Base-by-base conservation (phyloP, 2,329 filamentous ascomycete species). In the Sclerotinia borealis region DNA sequence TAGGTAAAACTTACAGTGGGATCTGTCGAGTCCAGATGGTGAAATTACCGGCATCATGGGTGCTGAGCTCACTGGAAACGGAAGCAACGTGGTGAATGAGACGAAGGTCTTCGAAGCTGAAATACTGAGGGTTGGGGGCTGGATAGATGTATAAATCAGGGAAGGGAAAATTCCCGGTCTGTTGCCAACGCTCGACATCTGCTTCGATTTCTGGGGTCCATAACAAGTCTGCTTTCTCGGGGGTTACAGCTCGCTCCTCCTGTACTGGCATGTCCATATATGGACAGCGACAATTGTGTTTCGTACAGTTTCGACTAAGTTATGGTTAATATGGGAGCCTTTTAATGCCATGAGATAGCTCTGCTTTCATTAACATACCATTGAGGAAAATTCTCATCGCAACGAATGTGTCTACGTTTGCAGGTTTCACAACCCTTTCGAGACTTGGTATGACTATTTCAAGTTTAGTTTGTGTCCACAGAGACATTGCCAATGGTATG, bases 351-450 rank as follows among this genome's bases (percentile, higher is more conserved):
- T 7, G n/a, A 31, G 31, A 55, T 17, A 10, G 8, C 39, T 17
- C 22, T 36, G 22, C 50, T 55, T 77, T 37, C 41, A 34, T 8
- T 15, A 22, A 63, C 83, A 72, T 82, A 96, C 92, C 93, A 99
- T 84, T 99, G 95, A 59, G 95, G 95, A 73, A 96, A 97, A 70
- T 87, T 96, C 77, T 99, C 95, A 75, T 99, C 95, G 79, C 95
- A 99, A 72, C 95, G 86, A 75, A 99, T 99, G 78, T 99, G 95
- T 75, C 95, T 87, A 76, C 90, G 89, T 79, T 99, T 99, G 85
- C 95, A 99, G 67, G 92, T 96, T 74, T 96, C 93, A 83, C 95
- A 99, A 68, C 95, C 95, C 80, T 97, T 98, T 75, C 95, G 89
- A 73, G 93, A 98, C 82, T 99, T 99, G 76, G 95, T 99, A 81